A percentile compares a stretch with the other conserved stretches of the same genome.
phyloP scores from a whole-genome alignment of 2,329 filamentous ascomycete species.

The Phaeosphaeriaceae sp. region DNA sequence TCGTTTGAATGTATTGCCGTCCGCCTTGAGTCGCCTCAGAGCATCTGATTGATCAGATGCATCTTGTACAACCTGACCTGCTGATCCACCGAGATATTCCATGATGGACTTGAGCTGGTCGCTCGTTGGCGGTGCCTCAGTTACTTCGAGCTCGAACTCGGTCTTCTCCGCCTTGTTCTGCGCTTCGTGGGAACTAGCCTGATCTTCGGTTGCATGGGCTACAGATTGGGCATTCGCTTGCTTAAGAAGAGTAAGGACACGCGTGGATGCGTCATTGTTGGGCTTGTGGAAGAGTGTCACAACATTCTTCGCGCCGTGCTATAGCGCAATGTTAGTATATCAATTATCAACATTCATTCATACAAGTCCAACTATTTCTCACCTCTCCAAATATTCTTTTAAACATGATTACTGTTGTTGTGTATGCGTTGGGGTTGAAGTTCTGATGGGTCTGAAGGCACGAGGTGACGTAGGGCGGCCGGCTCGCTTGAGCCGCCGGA shows the following conservation, averaged over 20 bases:
- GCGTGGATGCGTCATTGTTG: slow-evolving; percentile 71
- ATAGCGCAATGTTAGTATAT: slow-evolving; percentile 18
- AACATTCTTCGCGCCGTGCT: slow-evolving; percentile 69
- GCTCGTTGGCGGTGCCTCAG: slow-evolving; percentile 77
- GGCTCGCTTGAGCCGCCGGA: slow-evolving; percentile 13
- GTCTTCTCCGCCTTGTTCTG: slow-evolving; percentile 66
- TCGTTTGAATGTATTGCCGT: slow-evolving; percentile 70
- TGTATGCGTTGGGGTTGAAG: slow-evolving; percentile 13
- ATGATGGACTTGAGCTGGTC: slow-evolving; percentile 86
- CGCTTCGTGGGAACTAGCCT: slow-evolving; percentile 69
- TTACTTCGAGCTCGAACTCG: slow-evolving; percentile 87
- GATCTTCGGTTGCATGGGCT: slow-evolving; percentile 73
- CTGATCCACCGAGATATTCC: slow-evolving; percentile 72
- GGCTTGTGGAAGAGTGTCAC: slow-evolving; percentile 96
- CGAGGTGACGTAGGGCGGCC: slow-evolving; percentile 29
- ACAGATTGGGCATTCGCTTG: slow-evolving; percentile 74
- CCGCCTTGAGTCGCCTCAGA: slow-evolving; percentile 76
- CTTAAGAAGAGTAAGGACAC: slow-evolving; percentile 78
- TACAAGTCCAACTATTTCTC: background rate
- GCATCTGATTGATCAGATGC: slow-evolving; percentile 79
- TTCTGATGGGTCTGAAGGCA: slow-evolving; percentile 17
- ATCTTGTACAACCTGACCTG: slow-evolving; percentile 72
- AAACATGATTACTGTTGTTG: slow-evolving; percentile 44
- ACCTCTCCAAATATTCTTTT: slow-evolving; percentile 58
- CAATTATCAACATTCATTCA: background rate